A percentile compares a stretch with the other conserved stretches of the same genome.
Conservation (phyloP, 352 stramenopile species). For the Phytopythium helicoides region DNA sequence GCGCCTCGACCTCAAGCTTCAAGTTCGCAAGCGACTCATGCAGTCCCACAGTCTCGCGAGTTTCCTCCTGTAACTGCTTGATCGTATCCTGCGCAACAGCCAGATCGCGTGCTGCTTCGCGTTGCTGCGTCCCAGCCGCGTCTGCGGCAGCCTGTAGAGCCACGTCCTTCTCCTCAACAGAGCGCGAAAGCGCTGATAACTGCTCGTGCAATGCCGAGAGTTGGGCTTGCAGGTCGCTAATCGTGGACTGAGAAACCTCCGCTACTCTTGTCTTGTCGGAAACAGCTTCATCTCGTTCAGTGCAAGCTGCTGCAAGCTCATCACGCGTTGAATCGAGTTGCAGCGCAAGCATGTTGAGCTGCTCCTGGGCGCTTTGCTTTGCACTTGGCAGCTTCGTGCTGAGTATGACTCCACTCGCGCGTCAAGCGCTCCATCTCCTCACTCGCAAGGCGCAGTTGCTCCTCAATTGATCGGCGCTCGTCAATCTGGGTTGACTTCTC, state of each 20-base stretch:
- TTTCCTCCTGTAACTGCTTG: conserved; percentile 23
- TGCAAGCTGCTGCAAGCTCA: conserved; percentile 12
- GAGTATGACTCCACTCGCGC: conserved; percentile 16
- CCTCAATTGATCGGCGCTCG: conserved; percentile 26
- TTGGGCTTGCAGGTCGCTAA: conserved; percentile 7
- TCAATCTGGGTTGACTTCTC: conserved; percentile 11
- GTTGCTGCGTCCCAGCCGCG: no score
- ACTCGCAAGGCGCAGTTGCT: conserved; percentile 22
- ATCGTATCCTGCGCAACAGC: conserved; percentile 29
- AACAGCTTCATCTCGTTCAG: not conserved
- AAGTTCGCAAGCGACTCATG: conserved; percentile 18
- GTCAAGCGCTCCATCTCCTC: conserved; percentile 10
- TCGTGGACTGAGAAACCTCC: conserved; percentile 14
- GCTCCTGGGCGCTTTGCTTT: conserved; percentile 17
- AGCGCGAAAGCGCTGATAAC: not conserved
- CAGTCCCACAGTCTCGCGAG: conserved; percentile 10
- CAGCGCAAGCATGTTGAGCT: conserved; percentile 22
- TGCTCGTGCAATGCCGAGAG: not conserved
- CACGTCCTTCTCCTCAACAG: conserved; percentile 9
- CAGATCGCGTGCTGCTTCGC: no score
- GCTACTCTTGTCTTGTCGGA: conserved; percentile 2
- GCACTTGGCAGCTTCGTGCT: conserved; percentile 13
- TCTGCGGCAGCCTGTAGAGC: conserved; percentile 7
- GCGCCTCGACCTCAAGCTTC: conserved; percentile 19
- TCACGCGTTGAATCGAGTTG: conserved; percentile 17